Evolutionary conservation across 176 grass and related monocot species (phyloP).

Genomic region (Puya raimondii): DNA sequence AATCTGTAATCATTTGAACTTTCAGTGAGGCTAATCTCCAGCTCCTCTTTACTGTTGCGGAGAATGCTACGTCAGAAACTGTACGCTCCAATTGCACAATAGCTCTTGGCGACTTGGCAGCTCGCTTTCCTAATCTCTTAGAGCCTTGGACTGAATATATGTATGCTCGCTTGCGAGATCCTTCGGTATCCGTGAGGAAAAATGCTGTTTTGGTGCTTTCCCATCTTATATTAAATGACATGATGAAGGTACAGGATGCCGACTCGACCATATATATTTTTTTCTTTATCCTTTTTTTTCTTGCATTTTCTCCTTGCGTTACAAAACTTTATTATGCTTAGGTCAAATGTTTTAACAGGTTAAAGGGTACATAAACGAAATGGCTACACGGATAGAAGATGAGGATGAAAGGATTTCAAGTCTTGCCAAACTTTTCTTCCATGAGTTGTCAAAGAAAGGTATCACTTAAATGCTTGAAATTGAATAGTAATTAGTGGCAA

Average conservation of each 20-base stretch:
- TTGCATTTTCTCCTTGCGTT: too few species aligned
- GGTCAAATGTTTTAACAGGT: constrained; percentile 43
- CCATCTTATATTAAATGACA: constrained; percentile 98
- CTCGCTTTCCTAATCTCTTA: constrained; percentile 92
- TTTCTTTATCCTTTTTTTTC: not conserved
- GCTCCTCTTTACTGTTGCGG: constrained; percentile 79
- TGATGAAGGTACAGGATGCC: constrained; percentile 72
- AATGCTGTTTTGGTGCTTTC: constrained; percentile 94
- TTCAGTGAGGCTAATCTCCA: constrained; percentile 92
- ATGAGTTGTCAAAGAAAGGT: constrained; percentile 99
- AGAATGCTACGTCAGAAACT: constrained; percentile 54
- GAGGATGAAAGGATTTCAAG: constrained; percentile 82
- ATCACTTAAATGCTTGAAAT: constrained; percentile 11
- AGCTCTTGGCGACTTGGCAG: constrained; percentile 81
- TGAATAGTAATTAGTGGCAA: constrained; percentile 11
- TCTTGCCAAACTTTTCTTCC: constrained; percentile 91
- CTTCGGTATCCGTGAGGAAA: constrained; percentile 74
- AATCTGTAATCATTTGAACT: constrained; percentile 7
- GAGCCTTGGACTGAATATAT: constrained; percentile 94
- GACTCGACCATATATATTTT: not conserved
- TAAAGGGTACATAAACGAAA: constrained; percentile 96
- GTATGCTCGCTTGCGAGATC: constrained; percentile 71
- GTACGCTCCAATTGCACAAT: constrained; percentile 90
- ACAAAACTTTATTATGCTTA: not conserved
- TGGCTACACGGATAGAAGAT: constrained; percentile 83